Evolutionary conservation across 2,329 filamentous ascomycete genomes (phyloP).

Genomic region (Fusarium illudens): DNA sequence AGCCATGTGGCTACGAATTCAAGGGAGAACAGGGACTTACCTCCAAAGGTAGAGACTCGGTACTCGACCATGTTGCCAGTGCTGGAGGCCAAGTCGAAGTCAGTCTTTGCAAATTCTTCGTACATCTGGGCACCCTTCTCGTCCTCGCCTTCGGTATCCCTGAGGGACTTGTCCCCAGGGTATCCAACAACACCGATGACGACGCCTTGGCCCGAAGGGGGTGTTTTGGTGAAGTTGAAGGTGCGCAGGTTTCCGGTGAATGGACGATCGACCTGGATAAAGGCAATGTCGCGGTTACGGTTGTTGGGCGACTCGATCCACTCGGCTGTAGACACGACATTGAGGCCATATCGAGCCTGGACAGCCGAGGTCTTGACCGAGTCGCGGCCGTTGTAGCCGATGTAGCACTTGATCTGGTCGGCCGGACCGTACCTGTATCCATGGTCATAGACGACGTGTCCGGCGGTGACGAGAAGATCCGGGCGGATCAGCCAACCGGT

Average conservation of each 20-base stretch:
- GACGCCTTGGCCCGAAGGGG: neutral
- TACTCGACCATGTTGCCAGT: slow-evolving; percentile 45
- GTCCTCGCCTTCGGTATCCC: neutral
- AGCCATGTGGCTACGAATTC: neutral
- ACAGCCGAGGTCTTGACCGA: neutral
- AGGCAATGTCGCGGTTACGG: slow-evolving; percentile 36
- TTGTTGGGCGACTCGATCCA: slow-evolving; percentile 29
- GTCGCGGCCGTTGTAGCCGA: slow-evolving; percentile 44
- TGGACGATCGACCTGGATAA: slow-evolving; percentile 39
- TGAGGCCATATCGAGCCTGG: neutral
- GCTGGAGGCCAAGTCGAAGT: slow-evolving; percentile 37
- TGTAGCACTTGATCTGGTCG: slow-evolving; percentile 45
- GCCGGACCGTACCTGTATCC: slow-evolving; percentile 29
- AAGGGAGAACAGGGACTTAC: slow-evolving; percentile 23
- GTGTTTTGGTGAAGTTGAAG: slow-evolving; percentile 35
- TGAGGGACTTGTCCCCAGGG: slow-evolving; percentile 41
- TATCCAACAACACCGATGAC: slow-evolving; percentile 48
- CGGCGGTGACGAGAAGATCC: slow-evolving; percentile 36
- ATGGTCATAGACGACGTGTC: slow-evolving; percentile 40
- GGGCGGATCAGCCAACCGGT: slow-evolving; percentile 37
- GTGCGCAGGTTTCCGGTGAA: slow-evolving; percentile 38
- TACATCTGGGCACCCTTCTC: slow-evolving; percentile 48
- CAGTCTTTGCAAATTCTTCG: slow-evolving; percentile 38
- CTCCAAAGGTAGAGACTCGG: slow-evolving; percentile 41
- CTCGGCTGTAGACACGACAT: slow-evolving; percentile 32